Conservation (phyloP, 1,284 basidiomycete species). For the Ceratobasidium sp. region DNA sequence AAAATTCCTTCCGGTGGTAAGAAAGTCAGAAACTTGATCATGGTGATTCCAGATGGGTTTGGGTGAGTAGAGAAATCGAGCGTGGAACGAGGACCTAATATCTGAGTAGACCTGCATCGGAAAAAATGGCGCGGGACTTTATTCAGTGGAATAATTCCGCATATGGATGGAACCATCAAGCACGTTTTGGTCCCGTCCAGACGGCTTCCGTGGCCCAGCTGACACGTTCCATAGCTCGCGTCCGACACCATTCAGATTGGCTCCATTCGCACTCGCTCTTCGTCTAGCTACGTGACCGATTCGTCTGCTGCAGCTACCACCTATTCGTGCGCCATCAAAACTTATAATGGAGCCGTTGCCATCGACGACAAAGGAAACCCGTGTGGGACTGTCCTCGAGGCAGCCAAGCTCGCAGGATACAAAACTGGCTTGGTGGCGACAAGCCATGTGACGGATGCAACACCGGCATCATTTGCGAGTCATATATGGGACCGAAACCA, state of each 20-base stretch:
- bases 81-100: background rate
- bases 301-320: constrained; percentile 53
- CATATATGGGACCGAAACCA: constrained; percentile 52
- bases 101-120: constrained; percentile 49
- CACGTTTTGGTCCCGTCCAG: background rate
- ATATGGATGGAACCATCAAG: constrained; percentile 44
- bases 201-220: background rate
- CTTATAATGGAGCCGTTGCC: constrained; percentile 52
- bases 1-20: background rate
- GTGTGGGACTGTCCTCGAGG: constrained; percentile 53
- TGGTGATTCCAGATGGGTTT: constrained; percentile 50
- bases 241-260: constrained; percentile 52
- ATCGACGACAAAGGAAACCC: constrained; percentile 52
- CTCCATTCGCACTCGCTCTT: constrained; percentile 50
- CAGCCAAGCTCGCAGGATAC: constrained; percentile 51
- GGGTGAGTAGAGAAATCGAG: constrained; percentile 32
- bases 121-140: constrained; percentile 52
- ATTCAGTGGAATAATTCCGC: constrained; percentile 46
- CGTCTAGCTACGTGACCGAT: constrained; percentile 53
- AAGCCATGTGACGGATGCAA: constrained; percentile 53
- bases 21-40: constrained; percentile 46
- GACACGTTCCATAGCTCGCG: constrained; percentile 45
- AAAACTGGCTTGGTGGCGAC: constrained; percentile 52
- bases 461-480: constrained; percentile 50
- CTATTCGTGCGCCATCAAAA: constrained; percentile 51